Evolutionary conservation across 345 rosid species (phyloP).

Genomic region (Syzygium oleosum): DNA sequence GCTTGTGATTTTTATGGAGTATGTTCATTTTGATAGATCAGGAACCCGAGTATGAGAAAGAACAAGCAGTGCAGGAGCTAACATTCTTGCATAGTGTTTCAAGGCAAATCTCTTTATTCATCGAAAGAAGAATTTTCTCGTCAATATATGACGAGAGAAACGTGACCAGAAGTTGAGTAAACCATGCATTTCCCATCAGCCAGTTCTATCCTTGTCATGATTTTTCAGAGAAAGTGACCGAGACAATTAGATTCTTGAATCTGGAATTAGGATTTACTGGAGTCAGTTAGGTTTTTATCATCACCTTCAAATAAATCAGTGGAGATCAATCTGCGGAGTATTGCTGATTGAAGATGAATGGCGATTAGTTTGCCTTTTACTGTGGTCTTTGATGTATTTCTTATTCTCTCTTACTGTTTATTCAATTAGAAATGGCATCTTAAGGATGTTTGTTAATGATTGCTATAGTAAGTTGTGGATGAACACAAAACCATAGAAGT

Average conservation of each 20-base stretch:
- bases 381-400: not conserved
- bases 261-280: not conserved
- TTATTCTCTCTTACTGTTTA: not conserved
- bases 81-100: not conserved
- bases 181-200: not conserved
- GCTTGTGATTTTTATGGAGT: not conserved
- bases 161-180: not conserved
- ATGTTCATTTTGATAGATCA: not conserved
- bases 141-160: not conserved
- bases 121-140: not conserved
- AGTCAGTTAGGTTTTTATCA: not conserved
- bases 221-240: not conserved
- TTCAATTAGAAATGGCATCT: not conserved
- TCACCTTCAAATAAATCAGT: not conserved
- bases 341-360: not conserved
- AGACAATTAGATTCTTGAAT: not conserved
- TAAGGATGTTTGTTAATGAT: not conserved
- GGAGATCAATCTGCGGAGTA: not conserved
- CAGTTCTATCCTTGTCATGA: not conserved
- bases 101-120: not conserved
- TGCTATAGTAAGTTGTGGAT: not conserved
- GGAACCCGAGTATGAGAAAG: not conserved
- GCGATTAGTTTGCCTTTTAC: not conserved
- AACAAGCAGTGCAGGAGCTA: not conserved
- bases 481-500: not conserved